phyloP scores from a whole-genome alignment of 2,329 filamentous ascomycete genomes.

The Lecanicillium sp. region DNA sequence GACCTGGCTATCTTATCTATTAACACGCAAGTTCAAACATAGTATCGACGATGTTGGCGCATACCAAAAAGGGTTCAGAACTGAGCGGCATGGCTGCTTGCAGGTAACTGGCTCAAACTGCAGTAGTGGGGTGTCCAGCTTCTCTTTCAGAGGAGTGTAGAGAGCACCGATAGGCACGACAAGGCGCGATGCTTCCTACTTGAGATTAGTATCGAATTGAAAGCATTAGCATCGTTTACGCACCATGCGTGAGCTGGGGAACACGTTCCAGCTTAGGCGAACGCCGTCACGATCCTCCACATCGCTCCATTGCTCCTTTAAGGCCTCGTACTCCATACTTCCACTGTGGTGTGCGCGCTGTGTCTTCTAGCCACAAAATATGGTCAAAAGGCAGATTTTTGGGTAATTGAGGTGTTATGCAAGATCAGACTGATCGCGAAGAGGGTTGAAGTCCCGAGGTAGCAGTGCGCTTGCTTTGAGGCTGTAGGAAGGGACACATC shows the following conservation, averaged over 20 bases:
- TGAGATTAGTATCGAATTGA: not conserved
- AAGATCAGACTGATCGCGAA: too few species aligned
- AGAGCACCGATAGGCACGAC: constrained; percentile 94
- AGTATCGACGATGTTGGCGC: constrained; percentile 24
- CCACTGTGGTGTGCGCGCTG: too few species aligned
- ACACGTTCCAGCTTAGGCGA: constrained; percentile 96
- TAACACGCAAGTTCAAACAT: constrained; percentile 15
- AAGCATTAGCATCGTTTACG: constrained; percentile 23
- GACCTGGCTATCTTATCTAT: constrained; percentile 55
- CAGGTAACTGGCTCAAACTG: constrained; percentile 96
- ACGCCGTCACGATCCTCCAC: constrained; percentile 95
- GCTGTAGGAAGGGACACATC: constrained; percentile 5
- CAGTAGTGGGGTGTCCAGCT: constrained; percentile 78
- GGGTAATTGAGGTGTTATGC: too few species aligned
- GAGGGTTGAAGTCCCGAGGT: not conserved
- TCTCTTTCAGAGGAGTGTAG: constrained; percentile 94
- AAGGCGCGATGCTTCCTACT: constrained; percentile 82
- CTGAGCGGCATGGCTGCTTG: constrained; percentile 91
- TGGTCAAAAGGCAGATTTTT: too few species aligned
- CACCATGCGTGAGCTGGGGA: constrained; percentile 96
- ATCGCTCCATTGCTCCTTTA: constrained; percentile 95
- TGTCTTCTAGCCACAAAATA: too few species aligned
- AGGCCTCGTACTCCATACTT: constrained; percentile 83
- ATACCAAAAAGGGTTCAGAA: constrained; percentile 95
- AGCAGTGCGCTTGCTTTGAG: not conserved